phyloP scores from a whole-genome alignment of 768 basidiomycete genomes.

The Punctularia strigosozonata region DNA sequence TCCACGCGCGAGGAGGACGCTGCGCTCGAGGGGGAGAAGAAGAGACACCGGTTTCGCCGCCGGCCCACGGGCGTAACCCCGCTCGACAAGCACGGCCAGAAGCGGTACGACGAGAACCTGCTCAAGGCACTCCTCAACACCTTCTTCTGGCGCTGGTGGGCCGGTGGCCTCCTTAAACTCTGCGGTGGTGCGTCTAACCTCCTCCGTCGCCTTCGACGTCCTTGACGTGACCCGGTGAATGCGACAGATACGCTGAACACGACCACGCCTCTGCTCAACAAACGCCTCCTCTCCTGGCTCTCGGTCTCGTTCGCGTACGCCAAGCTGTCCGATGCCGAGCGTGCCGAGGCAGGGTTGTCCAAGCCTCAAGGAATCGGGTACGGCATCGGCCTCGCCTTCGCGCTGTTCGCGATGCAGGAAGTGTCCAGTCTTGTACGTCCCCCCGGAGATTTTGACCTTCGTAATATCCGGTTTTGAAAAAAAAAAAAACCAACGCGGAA shows the following conservation, averaged over 20 bases:
- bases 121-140: constrained; percentile 34
- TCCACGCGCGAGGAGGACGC: no score
- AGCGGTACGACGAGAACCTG: constrained; percentile 40
- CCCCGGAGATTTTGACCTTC: neutral
- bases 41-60: no score
- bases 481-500: neutral
- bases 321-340: constrained; percentile 24
- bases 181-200: constrained; percentile 16
- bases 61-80: no score
- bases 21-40: no score
- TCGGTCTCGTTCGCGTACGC: constrained; percentile 33
- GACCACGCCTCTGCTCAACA: constrained; percentile 44
- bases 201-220: neutral
- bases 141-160: constrained; percentile 35
- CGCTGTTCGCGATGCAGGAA: constrained; percentile 52
- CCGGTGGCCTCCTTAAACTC: constrained; percentile 35
- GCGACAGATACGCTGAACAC: constrained; percentile 35
- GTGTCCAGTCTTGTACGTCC: neutral
- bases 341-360: constrained; percentile 18
- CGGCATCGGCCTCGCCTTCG: constrained; percentile 49
- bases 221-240: neutral
- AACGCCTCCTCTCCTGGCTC: constrained; percentile 49
- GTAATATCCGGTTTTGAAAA: neutral
- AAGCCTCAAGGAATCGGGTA: constrained; percentile 42
- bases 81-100: no score